A percentile compares a stretch with the other conserved stretches of the same genome.
Evolutionary conservation across 805 yeast genomes (phyloP).

Genomic region (Candida endomychidarum): DNA sequence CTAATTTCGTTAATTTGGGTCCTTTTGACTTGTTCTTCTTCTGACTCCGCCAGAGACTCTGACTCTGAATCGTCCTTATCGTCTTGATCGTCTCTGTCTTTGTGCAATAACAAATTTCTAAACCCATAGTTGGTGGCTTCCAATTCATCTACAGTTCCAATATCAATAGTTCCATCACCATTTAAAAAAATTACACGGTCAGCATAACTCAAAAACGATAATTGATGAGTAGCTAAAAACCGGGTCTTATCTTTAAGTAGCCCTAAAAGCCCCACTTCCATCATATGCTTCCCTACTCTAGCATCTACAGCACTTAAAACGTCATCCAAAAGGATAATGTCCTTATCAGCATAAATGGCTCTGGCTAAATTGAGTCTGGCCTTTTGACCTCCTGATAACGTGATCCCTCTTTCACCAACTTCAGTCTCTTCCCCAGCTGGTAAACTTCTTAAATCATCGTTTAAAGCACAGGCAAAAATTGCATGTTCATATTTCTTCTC

Average conservation of each 20-base stretch:
- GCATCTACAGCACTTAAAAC: slow-evolving; percentile 40
- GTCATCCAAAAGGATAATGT: slow-evolving; percentile 32
- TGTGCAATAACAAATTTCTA: slow-evolving; percentile 24
- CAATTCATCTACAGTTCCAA: slow-evolving; percentile 33
- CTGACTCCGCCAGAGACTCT: slow-evolving; percentile 1
- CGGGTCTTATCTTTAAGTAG: slow-evolving; percentile 30
- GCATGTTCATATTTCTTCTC: slow-evolving; percentile 23
- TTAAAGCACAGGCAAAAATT: slow-evolving; percentile 27
- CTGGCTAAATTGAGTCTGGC: slow-evolving; percentile 35
- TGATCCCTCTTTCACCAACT: slow-evolving; percentile 37
- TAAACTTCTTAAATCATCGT: slow-evolving; percentile 26
- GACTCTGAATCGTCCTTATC: slow-evolving; percentile 2
- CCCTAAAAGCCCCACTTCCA: slow-evolving; percentile 28
- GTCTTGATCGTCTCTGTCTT: slow-evolving; percentile 8
- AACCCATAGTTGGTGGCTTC: slow-evolving; percentile 25
- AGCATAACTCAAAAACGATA: slow-evolving; percentile 31
- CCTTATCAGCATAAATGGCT: slow-evolving; percentile 31
- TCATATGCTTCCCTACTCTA: slow-evolving; percentile 35
- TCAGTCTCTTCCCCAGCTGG: slow-evolving; percentile 36
- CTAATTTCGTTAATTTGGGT: background rate
- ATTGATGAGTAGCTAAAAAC: slow-evolving; percentile 36
- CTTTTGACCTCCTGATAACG: slow-evolving; percentile 39
- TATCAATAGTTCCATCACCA: slow-evolving; percentile 42
- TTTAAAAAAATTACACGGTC: slow-evolving; percentile 27
- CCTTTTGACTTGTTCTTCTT: slow-evolving; percentile 3